A percentile compares a stretch with the other conserved stretches of the same genome.
phyloP scores from a whole-genome alignment of 352 stramenopile species.

The Nothophytophthora sp. region DNA sequence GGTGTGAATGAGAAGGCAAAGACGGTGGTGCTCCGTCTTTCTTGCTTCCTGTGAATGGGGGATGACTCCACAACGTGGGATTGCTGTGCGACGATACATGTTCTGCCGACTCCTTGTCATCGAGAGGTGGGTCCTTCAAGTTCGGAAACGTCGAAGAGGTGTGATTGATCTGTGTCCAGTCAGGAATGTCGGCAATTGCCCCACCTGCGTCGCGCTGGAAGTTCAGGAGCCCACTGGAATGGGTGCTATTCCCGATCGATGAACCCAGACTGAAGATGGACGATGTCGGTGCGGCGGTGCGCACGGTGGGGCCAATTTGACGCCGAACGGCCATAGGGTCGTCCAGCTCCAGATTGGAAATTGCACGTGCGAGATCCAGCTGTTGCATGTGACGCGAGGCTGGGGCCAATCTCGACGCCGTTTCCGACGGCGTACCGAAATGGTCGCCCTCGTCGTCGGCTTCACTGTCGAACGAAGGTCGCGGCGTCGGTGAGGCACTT shows the following conservation, averaged over 20 bases:
- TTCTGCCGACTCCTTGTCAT: too few species aligned
- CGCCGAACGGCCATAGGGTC: slow-evolving; percentile 66
- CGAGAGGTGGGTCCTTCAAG: slow-evolving; percentile 18
- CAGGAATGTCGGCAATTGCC: slow-evolving; percentile 21
- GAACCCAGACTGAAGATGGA: slow-evolving; percentile 70
- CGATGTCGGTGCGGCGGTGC: slow-evolving; percentile 47
- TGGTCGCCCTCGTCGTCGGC: slow-evolving; percentile 20
- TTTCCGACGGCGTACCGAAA: slow-evolving; percentile 12
- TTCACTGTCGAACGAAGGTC: slow-evolving; percentile 30
- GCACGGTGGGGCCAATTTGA: slow-evolving; percentile 30
- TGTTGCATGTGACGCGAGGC: slow-evolving; percentile 74
- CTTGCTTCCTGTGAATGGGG: slow-evolving; percentile 36
- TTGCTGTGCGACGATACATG: slow-evolving; percentile 32
- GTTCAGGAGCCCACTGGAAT: slow-evolving; percentile 24
- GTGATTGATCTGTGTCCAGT: slow-evolving; percentile 31
- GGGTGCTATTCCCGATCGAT: slow-evolving; percentile 27
- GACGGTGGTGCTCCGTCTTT: slow-evolving; percentile 9
- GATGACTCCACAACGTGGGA: slow-evolving; percentile 54
- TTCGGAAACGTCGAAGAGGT: slow-evolving; percentile 43
- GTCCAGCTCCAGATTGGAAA: slow-evolving; percentile 73
- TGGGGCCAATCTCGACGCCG: slow-evolving; percentile 35
- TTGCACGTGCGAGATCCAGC: slow-evolving; percentile 64
- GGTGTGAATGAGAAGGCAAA: too few species aligned
- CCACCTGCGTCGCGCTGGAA: slow-evolving; percentile 26
- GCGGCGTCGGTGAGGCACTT: slow-evolving; percentile 20